These are phyloP conservation scores for Kalmusia sp. DNA, from an alignment of 2,329 filamentous ascomycete genomes.

Conservation along the genomic window DNA sequence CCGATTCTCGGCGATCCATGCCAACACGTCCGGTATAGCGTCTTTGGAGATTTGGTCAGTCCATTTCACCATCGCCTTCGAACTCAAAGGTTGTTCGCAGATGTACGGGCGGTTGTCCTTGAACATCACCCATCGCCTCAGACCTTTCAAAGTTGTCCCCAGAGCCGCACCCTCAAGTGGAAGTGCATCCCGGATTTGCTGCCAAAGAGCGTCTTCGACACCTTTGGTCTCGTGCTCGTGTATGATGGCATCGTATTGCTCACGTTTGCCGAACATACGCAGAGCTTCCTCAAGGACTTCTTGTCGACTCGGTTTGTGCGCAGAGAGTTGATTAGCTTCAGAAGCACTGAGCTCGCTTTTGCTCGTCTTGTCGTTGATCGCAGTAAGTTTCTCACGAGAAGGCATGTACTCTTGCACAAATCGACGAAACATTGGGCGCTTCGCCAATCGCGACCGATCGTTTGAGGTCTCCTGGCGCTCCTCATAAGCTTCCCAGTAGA, in stretches of 20 bases:
- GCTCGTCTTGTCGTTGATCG: conserved; percentile 14
- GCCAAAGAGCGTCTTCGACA: conserved; percentile 51
- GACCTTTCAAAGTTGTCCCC: conserved; percentile 29
- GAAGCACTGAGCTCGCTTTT: background rate
- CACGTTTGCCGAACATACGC: conserved; percentile 54
- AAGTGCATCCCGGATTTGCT: conserved; percentile 50
- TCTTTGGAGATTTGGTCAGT: conserved; percentile 16
- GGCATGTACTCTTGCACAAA: conserved; percentile 73
- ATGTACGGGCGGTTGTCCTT: conserved; percentile 28
- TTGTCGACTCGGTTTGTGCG: no score
- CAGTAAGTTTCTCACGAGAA: conserved; percentile 51
- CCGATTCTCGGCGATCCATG: conserved; percentile 43
- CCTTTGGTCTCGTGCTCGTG: conserved; percentile 46
- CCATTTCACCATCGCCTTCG: conserved; percentile 31
- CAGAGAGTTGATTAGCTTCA: conserved; percentile 10
- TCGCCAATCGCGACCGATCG: conserved; percentile 63
- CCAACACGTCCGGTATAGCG: conserved; percentile 22
- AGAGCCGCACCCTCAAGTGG: conserved; percentile 33
- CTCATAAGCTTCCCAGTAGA: conserved; percentile 54
- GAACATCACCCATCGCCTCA: conserved; percentile 46
- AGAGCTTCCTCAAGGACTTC: conserved; percentile 63
- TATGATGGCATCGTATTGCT: conserved; percentile 55
- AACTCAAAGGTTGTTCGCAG: conserved; percentile 17
- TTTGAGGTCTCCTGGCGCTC: conserved; percentile 51
- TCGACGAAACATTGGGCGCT: conserved; percentile 63